Conservation (phyloP, 495 filamentous ascomycete species). For the Penicillium antarcticum region DNA sequence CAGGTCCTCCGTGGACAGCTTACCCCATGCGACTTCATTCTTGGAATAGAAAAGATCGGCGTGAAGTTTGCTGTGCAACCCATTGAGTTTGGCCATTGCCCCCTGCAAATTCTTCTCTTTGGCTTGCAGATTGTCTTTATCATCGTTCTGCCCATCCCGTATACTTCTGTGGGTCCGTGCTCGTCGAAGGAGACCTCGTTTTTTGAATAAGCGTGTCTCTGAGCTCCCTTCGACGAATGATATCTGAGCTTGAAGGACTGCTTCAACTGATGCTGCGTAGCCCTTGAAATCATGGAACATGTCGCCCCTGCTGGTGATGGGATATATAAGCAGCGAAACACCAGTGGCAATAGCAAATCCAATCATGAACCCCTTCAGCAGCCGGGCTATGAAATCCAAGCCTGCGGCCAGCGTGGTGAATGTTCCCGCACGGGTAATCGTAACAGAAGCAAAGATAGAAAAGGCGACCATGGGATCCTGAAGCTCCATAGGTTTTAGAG, state of each 20-base stretch:
- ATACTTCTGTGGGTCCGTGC: slow-evolving; percentile 19
- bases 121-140: slow-evolving; percentile 35
- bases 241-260: slow-evolving; percentile 52
- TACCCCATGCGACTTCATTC: slow-evolving; percentile 66
- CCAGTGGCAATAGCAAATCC: slow-evolving; percentile 63
- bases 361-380: slow-evolving; percentile 61
- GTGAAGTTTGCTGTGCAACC: slow-evolving; percentile 61
- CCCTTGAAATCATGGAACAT: slow-evolving; percentile 55
- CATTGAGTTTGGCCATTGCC: slow-evolving; percentile 47
- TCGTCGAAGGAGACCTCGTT: slow-evolving; percentile 19
- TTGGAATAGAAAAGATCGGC: slow-evolving; percentile 69
- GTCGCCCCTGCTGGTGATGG: slow-evolving; percentile 56
- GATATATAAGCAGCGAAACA: slow-evolving; percentile 63
- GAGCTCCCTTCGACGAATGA: slow-evolving; percentile 49
- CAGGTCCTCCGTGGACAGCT: slow-evolving; percentile 63
- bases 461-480: slow-evolving; percentile 69
- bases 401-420: slow-evolving; percentile 50
- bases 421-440: slow-evolving; percentile 43
- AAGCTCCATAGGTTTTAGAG: slow-evolving; percentile 58
- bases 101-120: slow-evolving; percentile 44
- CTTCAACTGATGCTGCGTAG: slow-evolving; percentile 48
- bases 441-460: slow-evolving; percentile 62
- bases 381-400: slow-evolving; percentile 46
- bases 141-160: slow-evolving; percentile 16
- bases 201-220: slow-evolving; percentile 16